Percentiles rank a stretch among this genome's conserved stretches.
Evolutionary conservation across 2,329 filamentous ascomycete species (phyloP).

Genomic region (Septoria petroselini): DNA sequence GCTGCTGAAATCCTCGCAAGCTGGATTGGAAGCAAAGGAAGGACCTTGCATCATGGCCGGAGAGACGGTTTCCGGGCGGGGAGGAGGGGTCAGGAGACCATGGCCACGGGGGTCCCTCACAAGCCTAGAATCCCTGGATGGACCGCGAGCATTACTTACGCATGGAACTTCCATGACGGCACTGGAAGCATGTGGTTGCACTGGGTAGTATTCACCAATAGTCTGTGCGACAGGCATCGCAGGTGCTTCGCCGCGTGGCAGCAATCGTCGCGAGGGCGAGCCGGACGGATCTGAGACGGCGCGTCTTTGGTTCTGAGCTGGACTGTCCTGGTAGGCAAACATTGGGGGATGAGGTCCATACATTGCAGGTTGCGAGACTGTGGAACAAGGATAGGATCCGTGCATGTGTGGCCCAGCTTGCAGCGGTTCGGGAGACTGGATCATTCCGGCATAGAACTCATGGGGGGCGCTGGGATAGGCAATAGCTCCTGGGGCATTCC

Average conservation of each 20-base stretch:
- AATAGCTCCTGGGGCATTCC: conserved; percentile 23
- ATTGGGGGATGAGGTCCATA: conserved; percentile 17
- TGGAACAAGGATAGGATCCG: conserved; percentile 9
- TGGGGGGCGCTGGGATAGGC: conserved; percentile 20
- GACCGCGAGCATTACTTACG: conserved; percentile 22
- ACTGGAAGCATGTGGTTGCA: conserved; percentile 14
- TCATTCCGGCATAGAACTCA: conserved; percentile 13
- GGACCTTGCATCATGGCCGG: conserved; percentile 5
- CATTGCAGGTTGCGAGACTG: conserved; percentile 11
- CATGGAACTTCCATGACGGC: conserved; percentile 14
- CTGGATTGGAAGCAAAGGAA: background rate
- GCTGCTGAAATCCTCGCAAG: conserved; percentile 28
- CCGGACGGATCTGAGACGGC: conserved; percentile 24
- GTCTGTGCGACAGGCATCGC: background rate
- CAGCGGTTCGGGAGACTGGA: conserved; percentile 12
- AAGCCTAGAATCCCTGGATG: conserved; percentile 5
- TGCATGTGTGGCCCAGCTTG: conserved; percentile 6
- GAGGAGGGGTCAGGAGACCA: conserved; percentile 14
- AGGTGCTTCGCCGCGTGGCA: conserved; percentile 13
- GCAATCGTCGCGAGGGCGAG: conserved; percentile 15
- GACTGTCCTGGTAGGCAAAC: conserved; percentile 14
- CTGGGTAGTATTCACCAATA: conserved; percentile 7
- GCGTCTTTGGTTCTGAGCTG: conserved; percentile 19
- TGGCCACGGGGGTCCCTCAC: conserved; percentile 9
- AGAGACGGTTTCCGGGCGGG: conserved; percentile 21